phyloP scores from a whole-genome alignment of 108 stramenopile genomes.

The Parmales sp. region DNA sequence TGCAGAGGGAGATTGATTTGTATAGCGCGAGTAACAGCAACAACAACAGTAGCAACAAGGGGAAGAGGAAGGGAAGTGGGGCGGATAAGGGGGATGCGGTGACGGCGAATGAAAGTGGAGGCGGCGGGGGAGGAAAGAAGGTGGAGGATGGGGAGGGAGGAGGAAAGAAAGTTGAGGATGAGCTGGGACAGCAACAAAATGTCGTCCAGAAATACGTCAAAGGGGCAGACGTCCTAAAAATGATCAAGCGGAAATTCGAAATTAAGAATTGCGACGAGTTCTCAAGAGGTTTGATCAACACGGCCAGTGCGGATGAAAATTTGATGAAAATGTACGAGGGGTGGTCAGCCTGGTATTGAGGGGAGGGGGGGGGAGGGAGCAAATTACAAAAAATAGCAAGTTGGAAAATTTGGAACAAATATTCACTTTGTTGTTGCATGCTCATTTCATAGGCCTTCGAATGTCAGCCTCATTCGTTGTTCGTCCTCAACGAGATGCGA shows the following conservation, averaged over 20 bases:
- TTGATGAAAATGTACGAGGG: background rate
- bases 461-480: no score
- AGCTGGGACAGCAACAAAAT: background rate
- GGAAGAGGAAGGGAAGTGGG: background rate
- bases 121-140: background rate
- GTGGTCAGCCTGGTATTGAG: background rate
- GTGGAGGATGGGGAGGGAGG: background rate
- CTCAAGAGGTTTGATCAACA: background rate
- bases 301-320: background rate
- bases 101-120: background rate
- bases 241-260: background rate
- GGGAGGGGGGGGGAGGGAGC: background rate
- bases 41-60: no score
- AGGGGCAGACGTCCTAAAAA: background rate
- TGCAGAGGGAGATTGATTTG: no score
- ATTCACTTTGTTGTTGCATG: no score
- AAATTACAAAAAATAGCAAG: no score
- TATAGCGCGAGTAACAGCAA: no score
- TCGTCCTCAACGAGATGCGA: no score
- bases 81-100: background rate
- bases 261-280: background rate
- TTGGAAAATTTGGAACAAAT: background rate
- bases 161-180: background rate
- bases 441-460: no score
- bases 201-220: background rate